Conservation (phyloP, 148 eudicot genomes). For the Diospyros lotus region DNA sequence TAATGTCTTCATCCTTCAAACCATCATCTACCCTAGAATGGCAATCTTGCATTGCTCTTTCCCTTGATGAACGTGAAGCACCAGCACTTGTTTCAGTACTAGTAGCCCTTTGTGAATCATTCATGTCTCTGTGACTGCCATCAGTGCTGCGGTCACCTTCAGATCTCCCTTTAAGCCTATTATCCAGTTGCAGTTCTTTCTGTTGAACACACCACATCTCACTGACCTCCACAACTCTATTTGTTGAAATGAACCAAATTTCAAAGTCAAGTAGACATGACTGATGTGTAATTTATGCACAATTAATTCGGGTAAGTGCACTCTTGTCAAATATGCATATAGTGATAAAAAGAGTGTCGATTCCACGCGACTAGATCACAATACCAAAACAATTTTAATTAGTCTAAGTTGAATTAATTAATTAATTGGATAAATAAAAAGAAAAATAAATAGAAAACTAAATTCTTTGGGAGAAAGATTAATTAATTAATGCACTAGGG, state of each 20-base stretch:
- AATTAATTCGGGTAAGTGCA: too few relatives aligned
- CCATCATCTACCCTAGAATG: conserved; percentile 37
- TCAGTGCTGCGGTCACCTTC: conserved; percentile 27
- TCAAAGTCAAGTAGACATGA: conserved; percentile 5
- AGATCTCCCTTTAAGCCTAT: conserved; percentile 36
- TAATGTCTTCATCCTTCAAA: conserved; percentile 72
- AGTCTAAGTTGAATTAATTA: too few relatives aligned
- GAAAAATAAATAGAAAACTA: too few relatives aligned
- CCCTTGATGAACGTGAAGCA: conserved; percentile 45
- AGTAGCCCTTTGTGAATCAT: conserved; percentile 23
- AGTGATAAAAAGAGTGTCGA: too few relatives aligned
- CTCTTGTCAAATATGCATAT: too few relatives aligned
- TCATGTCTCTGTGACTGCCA: conserved; percentile 23
- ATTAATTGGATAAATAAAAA: too few relatives aligned
- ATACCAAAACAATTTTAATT: too few relatives aligned
- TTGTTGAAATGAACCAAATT: conserved; percentile 35
- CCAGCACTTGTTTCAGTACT: conserved; percentile 13
- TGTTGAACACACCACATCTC: conserved; percentile 92
- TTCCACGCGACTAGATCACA: too few relatives aligned
- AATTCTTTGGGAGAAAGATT: too few relatives aligned
- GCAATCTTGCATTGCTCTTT: conserved; percentile 31
- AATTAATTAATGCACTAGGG: too few relatives aligned
- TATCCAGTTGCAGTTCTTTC: conserved; percentile 76
- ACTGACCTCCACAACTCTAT: conserved; percentile 80
- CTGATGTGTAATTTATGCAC: too few relatives aligned